phyloP scores from a whole-genome alignment of 2,329 filamentous ascomycete genomes.

The Fusarium sp. region DNA sequence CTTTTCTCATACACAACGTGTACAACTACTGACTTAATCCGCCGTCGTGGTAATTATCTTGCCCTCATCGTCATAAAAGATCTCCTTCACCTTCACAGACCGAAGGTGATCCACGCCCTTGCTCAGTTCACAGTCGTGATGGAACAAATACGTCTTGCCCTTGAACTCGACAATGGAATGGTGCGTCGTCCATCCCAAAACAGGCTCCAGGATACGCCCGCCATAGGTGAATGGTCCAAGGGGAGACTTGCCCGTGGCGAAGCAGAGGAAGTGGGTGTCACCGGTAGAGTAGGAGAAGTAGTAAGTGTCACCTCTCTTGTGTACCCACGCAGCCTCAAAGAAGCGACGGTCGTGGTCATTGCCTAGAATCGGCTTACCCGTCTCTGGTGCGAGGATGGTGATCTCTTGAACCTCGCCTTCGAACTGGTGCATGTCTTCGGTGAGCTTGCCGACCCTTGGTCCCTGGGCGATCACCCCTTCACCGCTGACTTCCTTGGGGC shows the following conservation, averaged over 20 bases:
- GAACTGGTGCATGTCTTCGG: constrained; percentile 74
- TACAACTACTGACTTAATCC: constrained; percentile 30
- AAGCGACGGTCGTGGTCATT: constrained; percentile 81
- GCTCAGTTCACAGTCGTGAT: constrained; percentile 79
- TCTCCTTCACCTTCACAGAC: constrained; percentile 80
- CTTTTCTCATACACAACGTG: neutral
- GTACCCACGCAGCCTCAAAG: constrained; percentile 86
- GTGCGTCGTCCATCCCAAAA: constrained; percentile 85
- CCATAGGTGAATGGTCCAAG: constrained; percentile 79
- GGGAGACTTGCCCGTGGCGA: constrained; percentile 73
- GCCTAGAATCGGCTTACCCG: constrained; percentile 68
- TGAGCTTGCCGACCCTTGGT: constrained; percentile 75
- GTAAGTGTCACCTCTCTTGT: constrained; percentile 76
- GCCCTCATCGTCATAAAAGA: constrained; percentile 76
- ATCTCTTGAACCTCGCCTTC: constrained; percentile 67
- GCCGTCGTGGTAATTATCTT: constrained; percentile 62
- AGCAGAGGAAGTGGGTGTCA: constrained; percentile 80
- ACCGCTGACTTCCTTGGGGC: constrained; percentile 70
- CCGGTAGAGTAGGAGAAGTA: constrained; percentile 85
- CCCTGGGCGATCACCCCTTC: constrained; percentile 68
- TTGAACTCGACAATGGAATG: constrained; percentile 82
- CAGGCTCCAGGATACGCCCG: constrained; percentile 79
- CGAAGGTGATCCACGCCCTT: constrained; percentile 77
- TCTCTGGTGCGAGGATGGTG: constrained; percentile 72
- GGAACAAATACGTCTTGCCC: constrained; percentile 79